A percentile compares a stretch with the other conserved stretches of the same genome.
phyloP scores from a whole-genome alignment of 2,329 filamentous ascomycete genomes.

The Purpureocillium takamizusanense region DNA sequence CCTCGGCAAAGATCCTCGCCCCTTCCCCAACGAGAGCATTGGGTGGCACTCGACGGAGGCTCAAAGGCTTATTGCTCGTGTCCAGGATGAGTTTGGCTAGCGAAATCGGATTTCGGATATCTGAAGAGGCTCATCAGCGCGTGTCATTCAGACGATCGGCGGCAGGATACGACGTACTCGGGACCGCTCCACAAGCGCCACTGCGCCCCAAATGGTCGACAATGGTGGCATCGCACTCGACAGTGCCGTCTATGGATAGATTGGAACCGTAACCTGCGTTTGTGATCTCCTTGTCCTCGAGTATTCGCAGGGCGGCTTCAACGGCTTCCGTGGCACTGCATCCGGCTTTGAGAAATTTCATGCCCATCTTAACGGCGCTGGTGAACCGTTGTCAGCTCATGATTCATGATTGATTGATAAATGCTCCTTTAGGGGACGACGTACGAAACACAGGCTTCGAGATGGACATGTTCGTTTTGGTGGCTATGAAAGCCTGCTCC shows the following conservation, averaged over 20 bases:
- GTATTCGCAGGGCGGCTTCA: slow-evolving; percentile 75
- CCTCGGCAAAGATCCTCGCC: slow-evolving; percentile 75
- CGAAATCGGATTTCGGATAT: slow-evolving; percentile 86
- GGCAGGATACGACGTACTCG: slow-evolving; percentile 51
- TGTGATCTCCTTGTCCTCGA: slow-evolving; percentile 93
- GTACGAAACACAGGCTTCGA: slow-evolving; percentile 82
- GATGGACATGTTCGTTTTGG: slow-evolving; percentile 75
- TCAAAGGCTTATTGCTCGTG: slow-evolving; percentile 64
- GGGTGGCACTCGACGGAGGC: slow-evolving; percentile 80
- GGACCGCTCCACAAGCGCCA: slow-evolving; percentile 84
- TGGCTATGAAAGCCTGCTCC: slow-evolving; percentile 90
- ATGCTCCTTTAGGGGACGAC: slow-evolving; percentile 17
- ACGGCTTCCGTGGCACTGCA: slow-evolving; percentile 79
- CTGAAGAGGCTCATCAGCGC: slow-evolving; percentile 38
- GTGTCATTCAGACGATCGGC: neutral
- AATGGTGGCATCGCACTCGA: slow-evolving; percentile 91
- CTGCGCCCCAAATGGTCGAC: slow-evolving; percentile 87
- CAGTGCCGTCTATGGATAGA: slow-evolving; percentile 76
- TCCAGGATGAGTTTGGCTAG: slow-evolving; percentile 79
- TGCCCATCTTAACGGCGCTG: slow-evolving; percentile 76
- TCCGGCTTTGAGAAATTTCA: slow-evolving; percentile 71
- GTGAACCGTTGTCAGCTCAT: no score
- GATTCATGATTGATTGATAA: slow-evolving; percentile 1
- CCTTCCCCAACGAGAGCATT: slow-evolving; percentile 84
- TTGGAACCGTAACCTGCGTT: slow-evolving; percentile 97